These are phyloP conservation scores for Leccinum glutinopallens DNA, from an alignment of 1,284 basidiomycete species.

Conservation along the genomic window DNA sequence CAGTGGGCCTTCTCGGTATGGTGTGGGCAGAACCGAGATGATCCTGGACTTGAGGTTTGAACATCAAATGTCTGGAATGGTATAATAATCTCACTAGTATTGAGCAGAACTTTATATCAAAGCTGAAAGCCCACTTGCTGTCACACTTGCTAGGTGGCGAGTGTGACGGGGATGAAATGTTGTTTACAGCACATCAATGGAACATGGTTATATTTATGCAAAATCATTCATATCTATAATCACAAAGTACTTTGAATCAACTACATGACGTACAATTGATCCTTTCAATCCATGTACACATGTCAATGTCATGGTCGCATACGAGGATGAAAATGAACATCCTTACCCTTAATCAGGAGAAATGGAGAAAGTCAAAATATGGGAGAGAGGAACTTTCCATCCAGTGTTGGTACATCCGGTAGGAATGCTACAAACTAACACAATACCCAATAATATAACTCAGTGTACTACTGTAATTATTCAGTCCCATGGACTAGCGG, in stretches of 20 bases:
- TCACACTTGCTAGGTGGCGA: constrained; percentile 21
- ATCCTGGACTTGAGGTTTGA: too few species aligned
- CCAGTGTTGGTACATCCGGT: too few species aligned
- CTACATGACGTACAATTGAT: constrained; percentile 17
- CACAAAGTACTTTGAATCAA: constrained; percentile 29
- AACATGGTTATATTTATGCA: constrained; percentile 19
- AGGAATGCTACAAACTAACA: too few species aligned
- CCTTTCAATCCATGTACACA: constrained; percentile 1
- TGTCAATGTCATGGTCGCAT: constrained; percentile 19
- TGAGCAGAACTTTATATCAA: constrained; percentile 25
- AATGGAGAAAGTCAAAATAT: too few species aligned
- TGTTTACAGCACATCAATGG: constrained; percentile 29
- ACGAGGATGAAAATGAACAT: constrained; percentile 17
- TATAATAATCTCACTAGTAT: too few species aligned
- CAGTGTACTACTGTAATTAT: too few species aligned
- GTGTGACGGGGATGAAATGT: constrained; percentile 33
- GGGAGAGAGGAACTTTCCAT: too few species aligned
- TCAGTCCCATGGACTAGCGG: too few species aligned
- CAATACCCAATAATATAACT: too few species aligned
- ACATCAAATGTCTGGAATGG: too few species aligned
- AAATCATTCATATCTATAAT: constrained; percentile 24
- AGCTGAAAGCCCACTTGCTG: constrained; percentile 37
- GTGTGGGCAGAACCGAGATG: background rate
- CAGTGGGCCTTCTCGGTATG: too few species aligned
- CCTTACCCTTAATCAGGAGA: constrained; percentile 38